These are phyloP conservation scores for Jasminum sambac DNA, from an alignment of 257 asterid genomes.

Conservation along the genomic window DNA sequence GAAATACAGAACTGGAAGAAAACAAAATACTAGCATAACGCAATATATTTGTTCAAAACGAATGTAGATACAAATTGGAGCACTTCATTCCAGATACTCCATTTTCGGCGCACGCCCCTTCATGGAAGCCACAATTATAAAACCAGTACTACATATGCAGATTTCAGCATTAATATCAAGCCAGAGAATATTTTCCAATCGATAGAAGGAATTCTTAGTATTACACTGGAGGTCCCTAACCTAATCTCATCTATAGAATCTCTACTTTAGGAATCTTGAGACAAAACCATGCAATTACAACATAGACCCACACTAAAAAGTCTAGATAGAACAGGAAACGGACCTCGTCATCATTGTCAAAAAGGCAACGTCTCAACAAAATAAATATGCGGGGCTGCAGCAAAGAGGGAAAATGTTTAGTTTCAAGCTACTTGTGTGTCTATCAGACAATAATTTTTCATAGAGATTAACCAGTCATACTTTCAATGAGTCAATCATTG, in stretches of 20 bases:
- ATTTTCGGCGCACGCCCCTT: neutral
- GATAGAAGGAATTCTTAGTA: neutral
- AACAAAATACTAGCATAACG: neutral
- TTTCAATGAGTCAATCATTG: constrained; percentile 82
- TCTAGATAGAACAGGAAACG: constrained; percentile 29
- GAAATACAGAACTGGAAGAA: neutral
- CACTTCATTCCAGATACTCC: neutral
- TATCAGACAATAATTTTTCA: constrained; percentile 1
- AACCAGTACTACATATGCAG: neutral
- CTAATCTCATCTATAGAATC: neutral
- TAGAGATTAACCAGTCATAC: constrained; percentile 39
- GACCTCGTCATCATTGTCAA: constrained; percentile 94
- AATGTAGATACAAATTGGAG: neutral
- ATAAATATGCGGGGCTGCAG: constrained; percentile 90
- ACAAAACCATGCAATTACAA: neutral
- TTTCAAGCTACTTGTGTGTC: constrained; percentile 20
- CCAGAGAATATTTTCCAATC: neutral
- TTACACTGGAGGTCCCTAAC: neutral
- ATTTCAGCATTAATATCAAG: neutral
- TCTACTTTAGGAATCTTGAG: neutral
- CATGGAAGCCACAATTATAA: neutral
- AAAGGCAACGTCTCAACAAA: constrained; percentile 84
- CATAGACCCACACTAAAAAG: neutral
- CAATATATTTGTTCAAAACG: neutral
- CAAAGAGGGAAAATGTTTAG: constrained; percentile 24